A percentile compares a stretch with the other conserved stretches of the same genome.
Evolutionary conservation across 345 rosid genomes (phyloP).

Genomic region (Toxicodendron radicans): DNA sequence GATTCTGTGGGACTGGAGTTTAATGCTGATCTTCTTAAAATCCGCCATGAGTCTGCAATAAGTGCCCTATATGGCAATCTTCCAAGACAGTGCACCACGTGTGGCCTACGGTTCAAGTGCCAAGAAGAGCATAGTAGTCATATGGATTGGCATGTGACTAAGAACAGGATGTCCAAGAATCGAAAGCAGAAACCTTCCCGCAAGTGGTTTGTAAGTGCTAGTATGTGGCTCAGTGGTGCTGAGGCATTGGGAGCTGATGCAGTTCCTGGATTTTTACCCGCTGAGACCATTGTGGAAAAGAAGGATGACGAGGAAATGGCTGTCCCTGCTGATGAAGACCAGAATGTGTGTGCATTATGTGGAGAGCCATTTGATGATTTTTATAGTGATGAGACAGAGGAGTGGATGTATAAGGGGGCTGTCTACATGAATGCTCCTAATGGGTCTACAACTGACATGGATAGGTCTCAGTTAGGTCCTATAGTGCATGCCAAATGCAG

Average conservation of each 20-base stretch:
- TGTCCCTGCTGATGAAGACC: constrained; percentile 99
- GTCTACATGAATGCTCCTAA: constrained; percentile 88
- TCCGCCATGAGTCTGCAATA: constrained; percentile 82
- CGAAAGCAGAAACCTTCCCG: constrained; percentile 95
- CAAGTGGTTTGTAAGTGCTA: constrained; percentile 94
- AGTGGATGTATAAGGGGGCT: constrained; percentile 99
- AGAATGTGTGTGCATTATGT: constrained; percentile 86
- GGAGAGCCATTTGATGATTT: constrained; percentile 97
- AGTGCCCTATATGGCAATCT: constrained; percentile 77
- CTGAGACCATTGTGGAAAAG: constrained; percentile 65
- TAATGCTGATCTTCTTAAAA: constrained; percentile 73
- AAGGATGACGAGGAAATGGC: constrained; percentile 91
- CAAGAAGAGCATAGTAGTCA: constrained; percentile 97
- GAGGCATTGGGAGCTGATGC: constrained; percentile 94
- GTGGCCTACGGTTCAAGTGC: constrained; percentile 89
- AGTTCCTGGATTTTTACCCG: constrained; percentile 87
- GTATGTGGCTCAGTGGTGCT: constrained; percentile 99
- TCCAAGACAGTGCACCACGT: constrained; percentile 95
- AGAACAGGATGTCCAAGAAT: constrained; percentile 89
- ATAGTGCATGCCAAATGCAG: constrained; percentile 99
- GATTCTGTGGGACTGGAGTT: constrained; percentile 76
- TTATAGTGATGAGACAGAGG: constrained; percentile 94
- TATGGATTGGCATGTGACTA: constrained; percentile 99
- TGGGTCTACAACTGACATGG: constrained; percentile 58
- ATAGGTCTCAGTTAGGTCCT: constrained; percentile 85